These are phyloP conservation scores for Symbiodinium natans DNA, from an alignment of 73 alveolate genomes.

Conservation along the genomic window DNA sequence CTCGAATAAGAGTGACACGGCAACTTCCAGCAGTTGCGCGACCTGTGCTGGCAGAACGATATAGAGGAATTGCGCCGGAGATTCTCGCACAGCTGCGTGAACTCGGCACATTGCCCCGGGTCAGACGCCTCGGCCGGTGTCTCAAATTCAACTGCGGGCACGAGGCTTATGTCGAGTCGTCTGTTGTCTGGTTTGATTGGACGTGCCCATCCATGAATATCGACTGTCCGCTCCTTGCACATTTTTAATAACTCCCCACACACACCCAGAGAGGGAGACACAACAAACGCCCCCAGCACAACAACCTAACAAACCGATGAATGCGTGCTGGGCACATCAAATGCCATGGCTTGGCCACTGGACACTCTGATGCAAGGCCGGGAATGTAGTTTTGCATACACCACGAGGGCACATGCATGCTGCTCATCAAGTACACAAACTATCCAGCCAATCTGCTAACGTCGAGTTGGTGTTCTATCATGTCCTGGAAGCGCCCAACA, in stretches of 20 bases:
- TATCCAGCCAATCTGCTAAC: too few species aligned
- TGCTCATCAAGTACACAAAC: too few species aligned
- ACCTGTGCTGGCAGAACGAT: neutral
- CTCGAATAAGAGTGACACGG: too few species aligned
- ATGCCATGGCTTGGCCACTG: neutral
- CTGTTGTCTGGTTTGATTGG: too few species aligned
- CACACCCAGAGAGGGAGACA: too few species aligned
- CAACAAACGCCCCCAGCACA: too few species aligned
- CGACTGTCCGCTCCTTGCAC: too few species aligned
- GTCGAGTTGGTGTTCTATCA: neutral
- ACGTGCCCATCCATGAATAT: too few species aligned
- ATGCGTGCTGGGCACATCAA: neutral
- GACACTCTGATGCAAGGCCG: neutral
- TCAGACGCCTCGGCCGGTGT: slow-evolving; percentile 36
- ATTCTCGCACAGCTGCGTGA: slow-evolving; percentile 58
- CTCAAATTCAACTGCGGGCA: neutral
- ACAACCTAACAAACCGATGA: too few species aligned
- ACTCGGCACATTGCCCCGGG: slow-evolving; percentile 58
- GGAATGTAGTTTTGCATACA: neutral
- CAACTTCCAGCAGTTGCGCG: slow-evolving; percentile 9
- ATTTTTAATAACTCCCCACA: too few species aligned
- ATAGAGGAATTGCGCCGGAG: neutral
- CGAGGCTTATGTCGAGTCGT: neutral
- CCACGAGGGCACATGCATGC: neutral
- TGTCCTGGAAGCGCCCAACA: neutral